Conservation (phyloP, 2,329 filamentous ascomycete species). For the Tetracladium maxilliforme region DNA sequence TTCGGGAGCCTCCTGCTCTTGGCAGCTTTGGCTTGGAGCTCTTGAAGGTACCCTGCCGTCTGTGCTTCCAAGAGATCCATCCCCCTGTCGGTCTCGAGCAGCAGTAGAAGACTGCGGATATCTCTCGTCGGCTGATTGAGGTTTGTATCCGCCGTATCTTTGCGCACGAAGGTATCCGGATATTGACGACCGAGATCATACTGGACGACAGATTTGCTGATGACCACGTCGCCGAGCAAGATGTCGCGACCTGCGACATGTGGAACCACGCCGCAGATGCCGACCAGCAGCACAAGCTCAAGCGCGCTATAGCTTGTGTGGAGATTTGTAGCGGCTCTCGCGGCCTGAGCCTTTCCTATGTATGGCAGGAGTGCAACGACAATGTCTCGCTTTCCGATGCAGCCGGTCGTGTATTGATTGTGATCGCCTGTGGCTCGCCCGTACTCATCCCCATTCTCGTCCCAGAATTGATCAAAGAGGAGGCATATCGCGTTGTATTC, state of each 20-base stretch:
- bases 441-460: constrained; percentile 4
- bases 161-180: constrained; percentile 8
- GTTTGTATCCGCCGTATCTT: constrained; percentile 6
- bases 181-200: constrained; percentile 14
- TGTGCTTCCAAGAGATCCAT: constrained; percentile 3
- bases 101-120: constrained; percentile 7
- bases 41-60: constrained; percentile 3
- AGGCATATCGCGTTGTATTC: constrained; percentile 11
- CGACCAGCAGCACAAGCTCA: constrained; percentile 8
- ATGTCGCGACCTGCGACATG: constrained; percentile 6
- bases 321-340: constrained; percentile 5
- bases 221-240: constrained; percentile 16
- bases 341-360: constrained; percentile 5
- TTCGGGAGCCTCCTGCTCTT: neutral
- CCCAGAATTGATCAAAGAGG: constrained; percentile 10
- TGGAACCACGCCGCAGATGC: constrained; percentile 9
- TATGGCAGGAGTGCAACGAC: constrained; percentile 6
- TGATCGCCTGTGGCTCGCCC: constrained; percentile 5
- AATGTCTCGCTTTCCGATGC: constrained; percentile 6
- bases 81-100: constrained; percentile 5
- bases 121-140: constrained; percentile 8
- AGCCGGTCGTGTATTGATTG: constrained; percentile 9
- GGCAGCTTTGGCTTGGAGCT: constrained; percentile 1
- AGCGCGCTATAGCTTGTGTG: constrained; percentile 7
- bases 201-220: constrained; percentile 12